Evolutionary conservation across 2,329 filamentous ascomycete species (phyloP), one percentile per base, ranked within the genome.

Genomic region (Fusarium sororula): DNA sequence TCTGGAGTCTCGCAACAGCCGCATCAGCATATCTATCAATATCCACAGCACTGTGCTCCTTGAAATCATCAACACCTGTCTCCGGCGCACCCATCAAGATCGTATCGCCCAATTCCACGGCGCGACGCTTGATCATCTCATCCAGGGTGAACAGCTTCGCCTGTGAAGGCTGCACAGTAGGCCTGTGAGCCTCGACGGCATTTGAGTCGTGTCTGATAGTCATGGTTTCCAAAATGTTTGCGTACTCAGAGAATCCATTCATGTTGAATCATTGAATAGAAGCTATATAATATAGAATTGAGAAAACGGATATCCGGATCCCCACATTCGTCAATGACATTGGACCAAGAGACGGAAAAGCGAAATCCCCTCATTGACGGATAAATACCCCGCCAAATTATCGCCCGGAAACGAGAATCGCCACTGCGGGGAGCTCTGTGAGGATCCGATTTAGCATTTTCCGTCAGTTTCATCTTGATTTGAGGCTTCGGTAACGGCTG

Each of bases 131-230:
- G 26, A 77, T 65, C 63, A 77, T 63, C 48, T 77, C 75, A 37
- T 77, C 75, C 1, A 77, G 18, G 0, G 75, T 77, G 17, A 70
- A 75, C 24, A 77, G 38, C 41, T 77, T 77, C 1, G 75, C 56
- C 42, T 76, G 60, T 0, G 71, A 70, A 3, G 45, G 41, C 22
- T 63, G 51, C 3, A 62, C 44, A 5, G 26, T 39, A 4, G 74
- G 63, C 20, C 56, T 76, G 7, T 53, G 50, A 8, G 73, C 55
- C 61, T 65, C 68, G 2, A 54, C 24, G 4, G 42, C 56, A 18
- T 45, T 73, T 4, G 62, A 68, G 11, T 77, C 75, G 59, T 77
- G 75, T 67, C 75, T 70, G 37, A 77, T 77, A 20, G 75, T 76
- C 75, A 77, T 77, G 50, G 18, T 67, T 18, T 45, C n/a, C 13